These are phyloP conservation scores for Huntiella bhutanensis DNA, from an alignment of 2,329 filamentous ascomycete genomes.

Conservation along the genomic window DNA sequence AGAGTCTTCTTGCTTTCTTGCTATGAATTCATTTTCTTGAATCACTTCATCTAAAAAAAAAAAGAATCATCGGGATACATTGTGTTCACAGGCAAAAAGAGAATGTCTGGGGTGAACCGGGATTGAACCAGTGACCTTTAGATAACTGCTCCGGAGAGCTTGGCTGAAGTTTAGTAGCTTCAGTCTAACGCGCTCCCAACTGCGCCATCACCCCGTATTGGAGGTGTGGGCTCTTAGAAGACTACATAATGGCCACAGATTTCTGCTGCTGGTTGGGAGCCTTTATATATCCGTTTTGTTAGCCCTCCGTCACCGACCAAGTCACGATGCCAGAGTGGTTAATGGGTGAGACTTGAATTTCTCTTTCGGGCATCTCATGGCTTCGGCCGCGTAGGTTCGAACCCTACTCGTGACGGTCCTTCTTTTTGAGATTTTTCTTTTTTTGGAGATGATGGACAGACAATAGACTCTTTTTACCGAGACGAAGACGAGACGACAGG, in stretches of 20 bases:
- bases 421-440: background rate
- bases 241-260: background rate
- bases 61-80: background rate
- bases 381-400: conserved; percentile 12
- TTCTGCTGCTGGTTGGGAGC: too few relatives aligned
- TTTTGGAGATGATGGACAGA: background rate
- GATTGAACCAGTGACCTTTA: conserved; percentile 11
- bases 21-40: background rate
- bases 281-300: background rate
- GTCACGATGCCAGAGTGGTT: conserved; percentile 12
- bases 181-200: conserved; percentile 5
- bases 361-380: conserved; percentile 12
- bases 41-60: background rate
- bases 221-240: background rate
- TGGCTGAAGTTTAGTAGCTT: background rate
- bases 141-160: conserved; percentile 1
- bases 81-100: background rate
- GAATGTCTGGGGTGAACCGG: conserved; percentile 7
- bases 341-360: conserved; percentile 12
- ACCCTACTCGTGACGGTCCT: conserved; percentile 11
- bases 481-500: too few relatives aligned
- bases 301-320: background rate
- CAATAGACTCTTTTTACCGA: too few relatives aligned
- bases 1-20: background rate
- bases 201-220: conserved; percentile 1